Conservation (phyloP, 441 rosid genomes). For the Melastoma candidum region DNA sequence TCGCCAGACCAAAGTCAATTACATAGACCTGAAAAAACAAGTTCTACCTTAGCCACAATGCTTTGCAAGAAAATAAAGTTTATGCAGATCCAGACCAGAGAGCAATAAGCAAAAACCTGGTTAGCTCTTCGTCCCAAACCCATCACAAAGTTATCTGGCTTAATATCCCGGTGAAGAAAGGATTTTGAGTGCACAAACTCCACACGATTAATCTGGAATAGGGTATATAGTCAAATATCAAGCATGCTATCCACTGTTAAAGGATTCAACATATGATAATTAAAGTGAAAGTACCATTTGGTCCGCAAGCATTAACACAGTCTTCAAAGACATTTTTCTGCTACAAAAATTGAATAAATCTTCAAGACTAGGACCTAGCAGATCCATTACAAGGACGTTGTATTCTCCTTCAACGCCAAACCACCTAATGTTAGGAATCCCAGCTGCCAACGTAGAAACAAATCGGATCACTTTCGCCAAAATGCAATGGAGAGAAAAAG, state of each 20-base stretch:
- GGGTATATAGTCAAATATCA: not conserved
- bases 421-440: conserved; percentile 93
- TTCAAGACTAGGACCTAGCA: conserved; percentile 97
- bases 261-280: not conserved
- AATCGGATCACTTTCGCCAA: not conserved
- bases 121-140: conserved; percentile 20
- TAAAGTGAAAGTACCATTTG: conserved; percentile 60
- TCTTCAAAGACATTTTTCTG: conserved; percentile 83
- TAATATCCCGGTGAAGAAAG: conserved; percentile 19
- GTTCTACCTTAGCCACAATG: not conserved
- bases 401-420: conserved; percentile 94
- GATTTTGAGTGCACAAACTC: conserved; percentile 18
- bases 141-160: conserved; percentile 19
- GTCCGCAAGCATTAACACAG: conserved; percentile 96
- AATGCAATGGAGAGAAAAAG: not conserved
- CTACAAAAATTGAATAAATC: conserved; percentile 95
- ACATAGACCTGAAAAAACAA: conserved; percentile 12
- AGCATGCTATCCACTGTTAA: not conserved
- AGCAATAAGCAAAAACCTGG: conserved; percentile 10
- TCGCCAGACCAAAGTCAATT: conserved; percentile 19
- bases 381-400: conserved; percentile 93
- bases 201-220: conserved; percentile 15
- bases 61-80: not conserved
- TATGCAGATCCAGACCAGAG: not conserved
- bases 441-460: conserved; percentile 41